Conservation (phyloP, 2,329 filamentous ascomycete species). For the Pseudogymnoascus pannorum region DNA sequence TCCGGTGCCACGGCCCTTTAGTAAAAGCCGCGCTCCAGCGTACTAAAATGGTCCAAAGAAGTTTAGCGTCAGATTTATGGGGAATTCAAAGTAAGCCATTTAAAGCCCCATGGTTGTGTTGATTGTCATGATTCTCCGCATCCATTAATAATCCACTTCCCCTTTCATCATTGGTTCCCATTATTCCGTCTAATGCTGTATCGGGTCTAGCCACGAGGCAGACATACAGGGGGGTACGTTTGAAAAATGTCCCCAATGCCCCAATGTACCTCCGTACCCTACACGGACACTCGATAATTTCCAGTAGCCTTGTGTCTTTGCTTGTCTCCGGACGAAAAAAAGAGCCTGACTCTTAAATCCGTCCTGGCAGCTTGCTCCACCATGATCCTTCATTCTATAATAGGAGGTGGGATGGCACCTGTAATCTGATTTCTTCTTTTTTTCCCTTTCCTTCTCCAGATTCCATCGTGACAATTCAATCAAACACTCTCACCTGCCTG, state of each 20-base stretch:
- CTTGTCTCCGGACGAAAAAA: neutral
- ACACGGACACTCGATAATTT: neutral
- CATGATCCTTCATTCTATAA: neutral
- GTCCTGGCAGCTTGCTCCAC: neutral
- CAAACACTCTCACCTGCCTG: neutral
- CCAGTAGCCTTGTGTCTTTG: neutral
- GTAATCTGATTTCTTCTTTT: neutral
- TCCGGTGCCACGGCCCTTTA: neutral
- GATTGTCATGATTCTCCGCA: neutral
- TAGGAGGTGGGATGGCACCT: neutral
- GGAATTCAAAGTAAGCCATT: neutral
- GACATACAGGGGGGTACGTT: neutral
- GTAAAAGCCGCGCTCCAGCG: neutral
- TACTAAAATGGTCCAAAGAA: neutral
- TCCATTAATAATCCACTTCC: neutral
- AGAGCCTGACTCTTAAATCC: conserved; percentile 4
- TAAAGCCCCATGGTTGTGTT: neutral
- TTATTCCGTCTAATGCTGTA: neutral
- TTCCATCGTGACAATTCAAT: neutral
- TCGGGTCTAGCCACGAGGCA: neutral
- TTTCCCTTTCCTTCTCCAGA: neutral
- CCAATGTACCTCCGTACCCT: too few relatives aligned
- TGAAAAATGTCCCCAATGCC: too few relatives aligned
- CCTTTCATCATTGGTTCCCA: neutral
- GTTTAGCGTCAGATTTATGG: neutral